Base-by-base conservation (phyloP, 345 rosid species). In the Raphanus raphanistrum region DNA sequence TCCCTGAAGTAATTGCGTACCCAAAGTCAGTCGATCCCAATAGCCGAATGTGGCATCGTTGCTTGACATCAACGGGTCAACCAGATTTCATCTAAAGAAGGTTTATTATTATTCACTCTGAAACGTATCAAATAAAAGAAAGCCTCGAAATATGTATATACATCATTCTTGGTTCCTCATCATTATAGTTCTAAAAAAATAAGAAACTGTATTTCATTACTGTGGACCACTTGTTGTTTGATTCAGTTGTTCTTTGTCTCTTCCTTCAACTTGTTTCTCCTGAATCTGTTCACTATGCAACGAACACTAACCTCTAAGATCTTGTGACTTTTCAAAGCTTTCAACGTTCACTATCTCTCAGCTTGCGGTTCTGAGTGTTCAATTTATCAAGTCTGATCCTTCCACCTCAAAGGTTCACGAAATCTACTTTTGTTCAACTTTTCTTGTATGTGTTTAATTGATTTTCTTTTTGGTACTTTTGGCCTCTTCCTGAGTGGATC, bases 11-110 rank as follows among this genome's bases (percentile, higher is more conserved):
- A 62, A 96, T 96, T 70, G 82, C 87, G 33, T 92, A 96, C 76
- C 84, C 98, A 5, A 87, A 97, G 73, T 83, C 90, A 25, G 97
- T 93, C 5, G 99, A 96, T 73, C 97, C 98, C 1, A 93, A 93
- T 76, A 93, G 98, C 80, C 86, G 97, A 57, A 96, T 93, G 98
- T 96, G 97, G 98, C 98, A 91, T 84, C 97, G 97, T 71, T 96
- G 99, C 90, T 86, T 96, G 81, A 90, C 98, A 4, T 96, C 98
- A 11, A 96, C 97, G 0, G 98, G 99, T 66, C 99, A 96, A 71
- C 99, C 99, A 0, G 99, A 93, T 82, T 96, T 96, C 36, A n/a
- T 83, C 83, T 84, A 74, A 81, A 21, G 55, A 50, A 52, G 26
- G 21, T 50, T 50, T n/a, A 25, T 52, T 52, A 15, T 45, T 52